Base-by-base conservation (phyloP, 129 eudicot genomes). In the Mikania micrantha region DNA sequence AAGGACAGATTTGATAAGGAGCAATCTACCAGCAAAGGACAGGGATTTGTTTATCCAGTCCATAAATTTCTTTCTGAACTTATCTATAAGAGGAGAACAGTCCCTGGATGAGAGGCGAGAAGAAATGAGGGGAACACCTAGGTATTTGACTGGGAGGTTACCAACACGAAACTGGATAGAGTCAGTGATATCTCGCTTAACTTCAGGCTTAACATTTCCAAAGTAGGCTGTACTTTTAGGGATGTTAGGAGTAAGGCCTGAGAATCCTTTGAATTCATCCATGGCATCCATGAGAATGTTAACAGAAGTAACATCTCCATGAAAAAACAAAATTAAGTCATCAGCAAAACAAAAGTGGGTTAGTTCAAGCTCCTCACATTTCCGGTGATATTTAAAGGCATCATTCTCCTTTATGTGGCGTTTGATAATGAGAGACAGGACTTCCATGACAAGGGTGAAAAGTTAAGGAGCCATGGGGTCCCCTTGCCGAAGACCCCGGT, bases 181-280 rank as follows among this genome's bases (percentile, higher is more conserved):
- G 12, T 6, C 1, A 0, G 0, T 2, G 11, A 38, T 38, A 0
- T 0, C 8, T 1, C 2, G 2, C 0, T 11, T 0, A 0, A 38
- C 12, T 5, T 6, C 42, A 3, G 42, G 42, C 0, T 6, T 11
- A 0, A 38, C 42, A 38, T 38, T 38, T 0, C 42, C 42, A 38
- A 2, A 38, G 12, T 38, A 38, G 0, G 8, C 11, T 0, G 42
- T 38, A 9, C 42, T 38, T 1, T 38, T 38, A 3, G 42, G 42
- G 11, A 38, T 3, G 1, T 11, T 38, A 2, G 42, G 42, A 1
- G 8, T 11, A 0, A 38, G 42, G 0, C 42, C 42, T 2, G 42
- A 38, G 11, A 1, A 0, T 5, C 1, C 10, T 0, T 7, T 38
- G 11, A 38, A 38, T 9, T 38, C 42, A 6, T 38, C 42, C 9